phyloP scores from a whole-genome alignment of 495 filamentous ascomycete species.

The Trichoderma asperelloides region DNA sequence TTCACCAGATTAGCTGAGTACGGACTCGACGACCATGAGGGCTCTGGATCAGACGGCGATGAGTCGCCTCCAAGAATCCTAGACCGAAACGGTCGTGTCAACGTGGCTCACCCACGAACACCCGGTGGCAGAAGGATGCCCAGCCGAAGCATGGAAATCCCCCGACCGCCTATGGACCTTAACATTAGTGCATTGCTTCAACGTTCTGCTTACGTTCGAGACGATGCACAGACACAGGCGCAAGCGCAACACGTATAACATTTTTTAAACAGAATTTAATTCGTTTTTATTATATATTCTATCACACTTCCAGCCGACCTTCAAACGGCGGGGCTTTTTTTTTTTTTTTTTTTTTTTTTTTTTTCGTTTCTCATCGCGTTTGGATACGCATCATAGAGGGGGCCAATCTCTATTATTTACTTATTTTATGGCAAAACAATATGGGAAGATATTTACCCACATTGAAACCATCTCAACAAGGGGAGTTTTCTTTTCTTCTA shows the following conservation, averaged over 20 bases:
- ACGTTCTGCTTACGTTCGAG: neutral
- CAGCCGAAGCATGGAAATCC: conserved; percentile 40
- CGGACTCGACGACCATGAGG: conserved; percentile 23
- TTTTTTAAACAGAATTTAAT: neutral
- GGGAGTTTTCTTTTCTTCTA: no score
- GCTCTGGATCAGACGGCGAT: conserved; percentile 22
- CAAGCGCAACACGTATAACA: neutral
- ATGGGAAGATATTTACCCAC: no score
- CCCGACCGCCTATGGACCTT: conserved; percentile 30
- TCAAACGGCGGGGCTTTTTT: neutral
- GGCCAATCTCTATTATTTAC: neutral
- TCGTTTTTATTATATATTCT: neutral
- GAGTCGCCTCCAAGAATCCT: conserved; percentile 28
- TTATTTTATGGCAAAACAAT: neutral
- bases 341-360: neutral
- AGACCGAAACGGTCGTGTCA: conserved; percentile 39
- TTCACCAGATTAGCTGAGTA: conserved; percentile 50
- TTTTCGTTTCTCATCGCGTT: no score
- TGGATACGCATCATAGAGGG: neutral
- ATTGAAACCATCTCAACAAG: no score
- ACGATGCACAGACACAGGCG: neutral
- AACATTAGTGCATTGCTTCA: neutral
- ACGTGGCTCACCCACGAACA: conserved; percentile 46
- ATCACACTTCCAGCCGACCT: neutral
- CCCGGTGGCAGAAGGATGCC: conserved; percentile 39